Evolutionary conservation across 2,329 filamentous ascomycete genomes (phyloP).

Genomic region (Drechmeria coniospora): DNA sequence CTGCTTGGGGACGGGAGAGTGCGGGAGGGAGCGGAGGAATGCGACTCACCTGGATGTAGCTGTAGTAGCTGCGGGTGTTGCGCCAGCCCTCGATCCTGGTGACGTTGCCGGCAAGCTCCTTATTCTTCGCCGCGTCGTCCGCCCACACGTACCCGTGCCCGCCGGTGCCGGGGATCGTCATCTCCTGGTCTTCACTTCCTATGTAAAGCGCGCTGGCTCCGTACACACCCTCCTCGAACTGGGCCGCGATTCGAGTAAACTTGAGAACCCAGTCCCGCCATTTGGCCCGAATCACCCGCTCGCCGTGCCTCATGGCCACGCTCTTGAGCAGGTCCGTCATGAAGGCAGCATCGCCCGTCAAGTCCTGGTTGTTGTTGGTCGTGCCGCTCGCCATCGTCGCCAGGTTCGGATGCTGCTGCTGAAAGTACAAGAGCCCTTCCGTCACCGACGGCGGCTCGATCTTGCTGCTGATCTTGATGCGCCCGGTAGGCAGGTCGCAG

Average conservation of each 20-base stretch:
- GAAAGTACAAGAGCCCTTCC: slow-evolving; percentile 76
- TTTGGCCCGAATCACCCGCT: slow-evolving; percentile 78
- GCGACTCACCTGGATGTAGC: slow-evolving; percentile 87
- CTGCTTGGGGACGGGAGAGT: neutral
- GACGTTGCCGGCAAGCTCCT: slow-evolving; percentile 81
- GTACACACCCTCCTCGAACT: slow-evolving; percentile 92
- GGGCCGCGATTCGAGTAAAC: slow-evolving; percentile 81
- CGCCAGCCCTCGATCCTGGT: slow-evolving; percentile 94
- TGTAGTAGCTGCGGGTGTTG: slow-evolving; percentile 88
- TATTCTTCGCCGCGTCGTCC: slow-evolving; percentile 63
- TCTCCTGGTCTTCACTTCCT: slow-evolving; percentile 55
- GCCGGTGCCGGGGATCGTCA: slow-evolving; percentile 40
- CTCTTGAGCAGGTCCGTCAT: slow-evolving; percentile 75
- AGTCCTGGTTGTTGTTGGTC: slow-evolving; percentile 36
- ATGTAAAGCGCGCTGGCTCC: slow-evolving; percentile 83
- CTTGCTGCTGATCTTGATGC: slow-evolving; percentile 84
- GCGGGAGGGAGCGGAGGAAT: neutral
- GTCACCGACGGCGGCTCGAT: slow-evolving; percentile 71
- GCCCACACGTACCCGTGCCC: slow-evolving; percentile 95
- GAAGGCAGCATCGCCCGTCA: slow-evolving; percentile 77
- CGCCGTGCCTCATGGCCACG: slow-evolving; percentile 73
- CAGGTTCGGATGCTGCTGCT: slow-evolving; percentile 55
- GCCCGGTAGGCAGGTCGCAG: slow-evolving; percentile 80
- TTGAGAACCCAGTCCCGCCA: slow-evolving; percentile 92
- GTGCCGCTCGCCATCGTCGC: slow-evolving; percentile 31